Evolutionary conservation across 306 rosid genomes (phyloP).

Genomic region (Lotus japonicus): DNA sequence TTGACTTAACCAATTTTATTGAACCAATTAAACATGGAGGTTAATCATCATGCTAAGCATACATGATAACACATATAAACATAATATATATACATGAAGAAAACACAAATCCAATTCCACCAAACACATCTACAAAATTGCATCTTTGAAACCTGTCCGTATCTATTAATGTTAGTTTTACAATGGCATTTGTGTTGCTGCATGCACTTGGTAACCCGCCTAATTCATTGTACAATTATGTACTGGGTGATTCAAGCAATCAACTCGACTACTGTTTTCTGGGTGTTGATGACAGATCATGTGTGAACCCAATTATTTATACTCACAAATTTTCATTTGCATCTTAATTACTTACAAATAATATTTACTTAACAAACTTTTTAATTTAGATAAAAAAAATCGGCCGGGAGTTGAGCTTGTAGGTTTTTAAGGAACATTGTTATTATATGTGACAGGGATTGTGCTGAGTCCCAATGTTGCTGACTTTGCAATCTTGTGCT

Average conservation of each 20-base stretch:
- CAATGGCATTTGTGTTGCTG: constrained; percentile 1
- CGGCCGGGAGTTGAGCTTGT: constrained; percentile 28
- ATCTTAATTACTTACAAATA: not conserved
- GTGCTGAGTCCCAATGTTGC: constrained; percentile 63
- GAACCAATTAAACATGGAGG: no score
- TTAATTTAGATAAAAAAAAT: constrained; percentile 25
- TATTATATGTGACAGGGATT: constrained; percentile 63
- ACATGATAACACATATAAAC: no score
- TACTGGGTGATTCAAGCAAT: constrained; percentile 14
- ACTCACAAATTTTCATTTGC: constrained; percentile 14
- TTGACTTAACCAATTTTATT: no score
- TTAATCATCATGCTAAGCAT: no score
- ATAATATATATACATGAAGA: no score
- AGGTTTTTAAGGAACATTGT: constrained; percentile 47
- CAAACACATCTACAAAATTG: not conserved
- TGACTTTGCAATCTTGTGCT: constrained; percentile 91
- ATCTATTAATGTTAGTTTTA: not conserved
- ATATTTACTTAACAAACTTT: not conserved
- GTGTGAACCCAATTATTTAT: not conserved
- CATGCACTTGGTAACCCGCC: constrained; percentile 2
- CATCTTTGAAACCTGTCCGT: not conserved
- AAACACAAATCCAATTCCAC: no score
- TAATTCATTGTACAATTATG: constrained; percentile 8
- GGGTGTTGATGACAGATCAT: constrained; percentile 6
- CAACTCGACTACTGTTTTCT: not conserved